Base-by-base conservation (phyloP, 2,329 filamentous ascomycete species). In the Aspergillus terreus region DNA sequence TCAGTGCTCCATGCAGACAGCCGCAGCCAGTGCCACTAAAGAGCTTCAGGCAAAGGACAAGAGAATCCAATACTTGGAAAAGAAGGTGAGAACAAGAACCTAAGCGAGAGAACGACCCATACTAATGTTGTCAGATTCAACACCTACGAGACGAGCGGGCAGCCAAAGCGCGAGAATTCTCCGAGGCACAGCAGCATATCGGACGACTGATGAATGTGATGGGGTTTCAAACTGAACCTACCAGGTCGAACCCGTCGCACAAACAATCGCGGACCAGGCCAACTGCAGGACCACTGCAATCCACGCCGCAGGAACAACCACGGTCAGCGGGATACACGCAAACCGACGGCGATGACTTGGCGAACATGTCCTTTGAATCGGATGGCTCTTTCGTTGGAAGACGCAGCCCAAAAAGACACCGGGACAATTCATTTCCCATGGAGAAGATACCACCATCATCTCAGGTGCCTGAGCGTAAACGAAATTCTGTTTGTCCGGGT, bases 131-230 rank as follows among this genome's bases (percentile, higher is more conserved):
- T 17, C 19, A 72, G 69, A 54, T 71, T 11, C 68, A 70, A 57
- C 62, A 63, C 23, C 56, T 71, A 35, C 66, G 64, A 12, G 63
- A 68, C 35, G 68, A 71, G 46, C 62, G 68, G 36, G 62, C 67
- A 17, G 58, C 64, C 9, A 72, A 72, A 54, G 67, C 69, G 17
- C 64, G 67, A 9, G 69, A 73, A 49, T 71, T 72, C 33, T 69
- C 66, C 1, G 69, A 71, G 50, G 70, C 69, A 1, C 70, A 71
- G 47, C 66, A 72, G 48, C 67, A 72, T 43, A 72, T 71, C 19
- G 59, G 64, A 12, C 63, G 67, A 11, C 51, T 72, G 4, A 72
- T 73, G 69, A 60, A 58, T 14, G 68, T 72, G 1, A 72, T 71
- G 69, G 69, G 67, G 1, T 69, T 71, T 47, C 61, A 63, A 5